These are phyloP conservation scores for Xylaria sp. DNA, from an alignment of 2,329 filamentous ascomycete species.

Conservation along the genomic window DNA sequence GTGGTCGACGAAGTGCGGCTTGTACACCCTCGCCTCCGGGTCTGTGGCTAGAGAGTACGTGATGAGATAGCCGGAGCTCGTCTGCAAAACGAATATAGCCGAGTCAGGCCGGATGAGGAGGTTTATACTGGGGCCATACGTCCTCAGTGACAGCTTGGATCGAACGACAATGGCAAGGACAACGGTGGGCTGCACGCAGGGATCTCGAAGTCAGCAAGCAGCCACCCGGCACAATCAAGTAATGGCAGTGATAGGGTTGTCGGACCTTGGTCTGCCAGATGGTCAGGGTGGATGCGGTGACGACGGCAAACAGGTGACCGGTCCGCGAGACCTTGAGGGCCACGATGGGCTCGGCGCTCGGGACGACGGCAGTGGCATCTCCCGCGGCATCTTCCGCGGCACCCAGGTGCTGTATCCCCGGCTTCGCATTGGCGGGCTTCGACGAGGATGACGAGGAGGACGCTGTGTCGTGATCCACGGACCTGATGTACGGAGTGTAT, in stretches of 20 bases:
- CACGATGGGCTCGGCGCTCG: conserved; percentile 71
- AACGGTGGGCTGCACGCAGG: conserved; percentile 76
- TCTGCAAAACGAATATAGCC: conserved; percentile 91
- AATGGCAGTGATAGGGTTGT: conserved; percentile 35
- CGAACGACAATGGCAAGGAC: conserved; percentile 87
- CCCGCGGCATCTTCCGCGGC: conserved; percentile 43
- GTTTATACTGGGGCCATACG: conserved; percentile 86
- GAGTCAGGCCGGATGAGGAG: conserved; percentile 91
- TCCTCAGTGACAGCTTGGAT: conserved; percentile 80
- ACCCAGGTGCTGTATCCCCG: conserved; percentile 44
- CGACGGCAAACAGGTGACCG: conserved; percentile 86
- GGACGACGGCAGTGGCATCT: conserved; percentile 53
- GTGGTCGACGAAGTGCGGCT: conserved; percentile 78
- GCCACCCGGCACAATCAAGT: conserved; percentile 38
- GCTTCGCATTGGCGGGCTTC: conserved; percentile 48
- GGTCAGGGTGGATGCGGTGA: conserved; percentile 86
- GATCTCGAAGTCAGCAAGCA: conserved; percentile 41
- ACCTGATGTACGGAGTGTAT: conserved; percentile 67
- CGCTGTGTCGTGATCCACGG: conserved; percentile 66
- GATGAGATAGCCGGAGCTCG: conserved; percentile 85
- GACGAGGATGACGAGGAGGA: too few species aligned
- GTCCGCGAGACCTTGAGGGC: conserved; percentile 81
- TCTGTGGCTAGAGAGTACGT: conserved; percentile 94
- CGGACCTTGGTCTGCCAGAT: conserved; percentile 95
- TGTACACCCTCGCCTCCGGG: conserved; percentile 83